Evolutionary conservation across 176 grass and related monocot genomes (phyloP).

Genomic region (Triticum urartu): DNA sequence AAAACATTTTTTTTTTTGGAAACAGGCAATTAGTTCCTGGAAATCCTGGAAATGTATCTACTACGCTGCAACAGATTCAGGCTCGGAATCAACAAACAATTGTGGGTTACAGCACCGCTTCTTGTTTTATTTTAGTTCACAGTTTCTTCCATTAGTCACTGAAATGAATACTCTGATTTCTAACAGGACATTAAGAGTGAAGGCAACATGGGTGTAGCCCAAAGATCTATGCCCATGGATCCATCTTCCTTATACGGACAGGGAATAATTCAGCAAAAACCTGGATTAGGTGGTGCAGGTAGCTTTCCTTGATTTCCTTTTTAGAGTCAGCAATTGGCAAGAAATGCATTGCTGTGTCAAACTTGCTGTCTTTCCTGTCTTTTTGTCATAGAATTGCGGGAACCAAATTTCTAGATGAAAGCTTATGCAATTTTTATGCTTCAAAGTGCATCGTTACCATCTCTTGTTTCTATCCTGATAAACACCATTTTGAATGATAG

Average conservation of each 20-base stretch:
- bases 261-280: conserved; percentile 85
- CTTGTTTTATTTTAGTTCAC: conserved; percentile 14
- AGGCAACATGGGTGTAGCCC: conserved; percentile 71
- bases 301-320: conserved; percentile 8
- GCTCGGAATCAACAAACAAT: conserved; percentile 78
- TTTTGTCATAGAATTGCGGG: not conserved
- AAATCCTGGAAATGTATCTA: conserved; percentile 76
- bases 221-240: conserved; percentile 92
- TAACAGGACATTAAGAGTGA: conserved; percentile 91
- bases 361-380: not conserved
- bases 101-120: conserved; percentile 46
- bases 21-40: conserved; percentile 78
- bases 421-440: not conserved
- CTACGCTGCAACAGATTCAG: conserved; percentile 94
- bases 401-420: not conserved
- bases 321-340: not conserved
- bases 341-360: not conserved
- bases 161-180: conserved; percentile 28
- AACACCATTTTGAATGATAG: not conserved
- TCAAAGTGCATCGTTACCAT: not conserved
- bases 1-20: not conserved
- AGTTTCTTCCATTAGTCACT: conserved; percentile 8
- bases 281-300: conserved; percentile 82
- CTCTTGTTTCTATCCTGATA: not conserved
- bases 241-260: conserved; percentile 87